A percentile compares a stretch with the other conserved stretches of the same genome.
Evolutionary conservation across 306 rosid species (phyloP).

Genomic region (Betula pendula): DNA sequence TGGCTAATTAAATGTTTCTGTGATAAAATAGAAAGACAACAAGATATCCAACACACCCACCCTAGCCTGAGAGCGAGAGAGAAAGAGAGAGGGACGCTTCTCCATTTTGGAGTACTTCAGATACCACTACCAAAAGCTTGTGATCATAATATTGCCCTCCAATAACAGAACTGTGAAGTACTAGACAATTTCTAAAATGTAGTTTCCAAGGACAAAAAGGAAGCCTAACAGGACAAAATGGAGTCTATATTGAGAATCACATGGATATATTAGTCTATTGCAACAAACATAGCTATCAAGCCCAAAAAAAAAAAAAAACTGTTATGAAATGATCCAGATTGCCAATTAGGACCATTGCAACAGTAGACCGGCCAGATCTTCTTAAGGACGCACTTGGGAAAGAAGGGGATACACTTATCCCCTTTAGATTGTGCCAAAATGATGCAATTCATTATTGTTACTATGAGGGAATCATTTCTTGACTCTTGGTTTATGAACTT

Average conservation of each 20-base stretch:
- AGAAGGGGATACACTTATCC: background rate
- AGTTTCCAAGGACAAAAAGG: background rate
- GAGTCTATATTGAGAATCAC: background rate
- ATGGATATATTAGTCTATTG: background rate
- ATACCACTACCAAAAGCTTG: background rate
- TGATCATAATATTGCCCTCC: background rate
- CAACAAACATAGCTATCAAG: background rate
- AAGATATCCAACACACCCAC: background rate
- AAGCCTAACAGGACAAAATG: background rate
- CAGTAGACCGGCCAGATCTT: background rate
- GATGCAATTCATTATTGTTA: too few species aligned
- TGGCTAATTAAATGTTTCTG: background rate
- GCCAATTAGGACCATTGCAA: background rate
- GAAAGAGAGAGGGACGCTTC: background rate
- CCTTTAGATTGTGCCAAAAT: background rate
- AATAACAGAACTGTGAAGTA: background rate
- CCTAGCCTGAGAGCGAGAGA: background rate
- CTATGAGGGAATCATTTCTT: too few species aligned
- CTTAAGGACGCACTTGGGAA: background rate
- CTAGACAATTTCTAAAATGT: background rate
- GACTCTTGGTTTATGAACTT: background rate
- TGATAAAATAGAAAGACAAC: background rate
- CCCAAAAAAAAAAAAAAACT: background rate
- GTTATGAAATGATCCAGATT: background rate
- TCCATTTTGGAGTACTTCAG: background rate